A percentile compares a stretch with the other conserved stretches of the same genome.
Conservation (phyloP, 2,329 filamentous ascomycete genomes). For the Paraphaeosphaeria minitans region DNA sequence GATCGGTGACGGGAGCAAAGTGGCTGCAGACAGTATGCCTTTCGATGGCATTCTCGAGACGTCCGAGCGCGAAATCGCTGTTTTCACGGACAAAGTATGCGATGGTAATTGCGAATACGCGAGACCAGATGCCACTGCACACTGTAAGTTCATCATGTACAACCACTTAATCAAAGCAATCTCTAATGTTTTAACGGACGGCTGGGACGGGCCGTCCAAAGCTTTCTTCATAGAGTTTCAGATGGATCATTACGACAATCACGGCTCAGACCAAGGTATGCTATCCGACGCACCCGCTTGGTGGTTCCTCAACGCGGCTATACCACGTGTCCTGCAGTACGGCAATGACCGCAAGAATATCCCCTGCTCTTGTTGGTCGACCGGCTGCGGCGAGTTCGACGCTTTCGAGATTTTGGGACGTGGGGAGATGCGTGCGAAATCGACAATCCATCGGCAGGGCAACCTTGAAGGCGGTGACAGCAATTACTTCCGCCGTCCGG, state of each 20-base stretch:
- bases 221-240: slow-evolving; percentile 74
- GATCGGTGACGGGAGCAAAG: slow-evolving; percentile 53
- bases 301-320: slow-evolving; percentile 76
- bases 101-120: slow-evolving; percentile 54
- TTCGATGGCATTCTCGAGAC: slow-evolving; percentile 53
- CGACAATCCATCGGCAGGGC: slow-evolving; percentile 65
- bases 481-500: slow-evolving; percentile 74
- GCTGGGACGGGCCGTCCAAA: slow-evolving; percentile 72
- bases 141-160: slow-evolving; percentile 49
- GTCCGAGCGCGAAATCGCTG: slow-evolving; percentile 42
- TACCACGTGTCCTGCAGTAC: slow-evolving; percentile 74
- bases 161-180: neutral
- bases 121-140: slow-evolving; percentile 56
- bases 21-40: slow-evolving; percentile 54
- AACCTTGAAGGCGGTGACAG: slow-evolving; percentile 68
- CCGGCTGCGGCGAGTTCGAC: slow-evolving; percentile 76
- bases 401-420: slow-evolving; percentile 72
- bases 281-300: slow-evolving; percentile 73
- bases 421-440: slow-evolving; percentile 70
- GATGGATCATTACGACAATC: slow-evolving; percentile 59
- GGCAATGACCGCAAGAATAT: slow-evolving; percentile 50
- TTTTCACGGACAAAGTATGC: slow-evolving; percentile 51
- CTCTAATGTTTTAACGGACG: slow-evolving; percentile 55
- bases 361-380: slow-evolving; percentile 73
- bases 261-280: slow-evolving; percentile 35